Evolutionary conservation across 495 filamentous ascomycete species (phyloP), one percentile per base, ranked within the genome.

Genomic region (Neurospora sp.): DNA sequence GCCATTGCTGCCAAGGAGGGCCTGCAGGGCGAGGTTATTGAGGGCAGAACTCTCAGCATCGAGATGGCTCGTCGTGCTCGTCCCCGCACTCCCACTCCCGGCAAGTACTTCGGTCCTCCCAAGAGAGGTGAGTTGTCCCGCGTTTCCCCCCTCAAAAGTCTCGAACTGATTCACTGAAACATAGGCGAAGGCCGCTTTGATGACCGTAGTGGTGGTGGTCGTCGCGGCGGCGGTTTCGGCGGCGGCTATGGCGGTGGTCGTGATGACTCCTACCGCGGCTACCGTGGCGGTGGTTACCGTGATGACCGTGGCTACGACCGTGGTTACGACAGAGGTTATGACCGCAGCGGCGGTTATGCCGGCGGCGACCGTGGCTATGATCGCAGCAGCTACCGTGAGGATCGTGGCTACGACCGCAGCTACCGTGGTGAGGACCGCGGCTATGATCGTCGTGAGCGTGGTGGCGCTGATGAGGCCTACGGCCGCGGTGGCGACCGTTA

Each of bases 91-190:
- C 96, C 96, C 14, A 99, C 96, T 74, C 96, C 96, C 42, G 96
- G 96, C 84, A 98, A 98, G 84, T 99, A 99, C 90, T 98, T 97
- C 81, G 96, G 96, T 71, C 96, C 96, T 70, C 96, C 96, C 73
- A 98, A 99, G 91, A 87, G 96, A 86, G 96, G 96, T 97, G 85
- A 87, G 91, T 80, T 71, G 75, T 60, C 23, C 35, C 18, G 11
- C 27, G 42, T 66, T 74, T 42, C 69, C 35, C 41, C 14, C 74
- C 18, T 74, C 78, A 86, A 90, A 92, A 78, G 90, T 92, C 75
- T 84, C 86, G 77, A 88, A 88, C 81, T 85, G 86, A 54, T 86
- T 86, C 71, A 85, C 84, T 72, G 79, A 81, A 77, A 79, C 27
- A 78, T 77, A 72, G 82, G 81, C 69, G 76, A 76, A 69, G 76